These are phyloP conservation scores for Cornus controversa DNA, from an alignment of 148 eudicot genomes.

Conservation along the genomic window DNA sequence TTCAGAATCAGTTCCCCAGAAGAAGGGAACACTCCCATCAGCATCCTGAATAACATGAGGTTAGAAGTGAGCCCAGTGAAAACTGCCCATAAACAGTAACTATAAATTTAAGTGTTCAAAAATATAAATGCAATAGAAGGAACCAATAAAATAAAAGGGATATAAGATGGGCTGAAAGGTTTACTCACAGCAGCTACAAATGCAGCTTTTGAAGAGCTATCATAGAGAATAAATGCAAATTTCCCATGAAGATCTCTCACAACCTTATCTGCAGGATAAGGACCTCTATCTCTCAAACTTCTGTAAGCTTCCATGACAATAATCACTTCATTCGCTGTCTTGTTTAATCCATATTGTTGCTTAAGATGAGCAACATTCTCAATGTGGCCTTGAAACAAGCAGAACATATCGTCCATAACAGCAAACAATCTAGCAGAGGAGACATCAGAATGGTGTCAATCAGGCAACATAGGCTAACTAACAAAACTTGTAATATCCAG, in stretches of 20 bases:
- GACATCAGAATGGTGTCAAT: constrained; percentile 5
- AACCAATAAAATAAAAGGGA: background rate
- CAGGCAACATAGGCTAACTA: background rate
- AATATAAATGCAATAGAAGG: background rate
- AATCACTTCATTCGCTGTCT: constrained; percentile 76
- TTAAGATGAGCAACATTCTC: constrained; percentile 78
- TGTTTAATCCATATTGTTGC: constrained; percentile 81
- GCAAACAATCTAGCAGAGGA: constrained; percentile 54
- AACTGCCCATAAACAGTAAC: background rate
- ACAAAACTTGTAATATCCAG: background rate
- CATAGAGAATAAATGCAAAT: constrained; percentile 72
- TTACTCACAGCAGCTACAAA: constrained; percentile 73
- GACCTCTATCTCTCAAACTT: constrained; percentile 86
- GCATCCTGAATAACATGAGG: constrained; percentile 53
- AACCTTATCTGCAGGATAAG: constrained; percentile 81
- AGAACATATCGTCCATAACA: constrained; percentile 80
- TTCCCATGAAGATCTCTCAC: constrained; percentile 76
- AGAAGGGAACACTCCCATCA: constrained; percentile 90
- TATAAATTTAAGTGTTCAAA: background rate
- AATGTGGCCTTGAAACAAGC: constrained; percentile 88
- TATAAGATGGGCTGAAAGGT: background rate
- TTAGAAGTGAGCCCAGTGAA: background rate
- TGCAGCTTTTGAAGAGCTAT: constrained; percentile 51
- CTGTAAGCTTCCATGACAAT: constrained; percentile 87
- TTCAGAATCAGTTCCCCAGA: constrained; percentile 93